Evolutionary conservation across 2,329 filamentous ascomycete species (phyloP).

Genomic region (Epichloe brachyelytri): DNA sequence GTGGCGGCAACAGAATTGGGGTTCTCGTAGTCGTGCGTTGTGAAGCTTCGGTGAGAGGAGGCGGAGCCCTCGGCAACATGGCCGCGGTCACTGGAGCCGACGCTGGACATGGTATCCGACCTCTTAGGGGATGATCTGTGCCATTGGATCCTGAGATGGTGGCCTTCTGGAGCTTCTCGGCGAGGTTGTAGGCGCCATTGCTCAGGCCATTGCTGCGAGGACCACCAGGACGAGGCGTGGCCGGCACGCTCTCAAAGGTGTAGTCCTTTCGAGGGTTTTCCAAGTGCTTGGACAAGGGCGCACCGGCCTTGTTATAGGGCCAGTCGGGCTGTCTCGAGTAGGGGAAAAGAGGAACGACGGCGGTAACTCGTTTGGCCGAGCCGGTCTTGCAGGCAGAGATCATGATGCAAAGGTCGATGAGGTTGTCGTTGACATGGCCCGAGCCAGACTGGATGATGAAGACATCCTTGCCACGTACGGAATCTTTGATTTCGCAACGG

Average conservation of each 20-base stretch:
- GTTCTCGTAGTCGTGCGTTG: conserved; percentile 54
- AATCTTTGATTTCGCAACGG: conserved; percentile 90
- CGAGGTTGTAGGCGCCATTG: conserved; percentile 56
- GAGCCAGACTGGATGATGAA: conserved; percentile 95
- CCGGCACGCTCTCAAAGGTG: conserved; percentile 85
- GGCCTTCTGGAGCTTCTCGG: conserved; percentile 60
- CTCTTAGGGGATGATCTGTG: conserved; percentile 21
- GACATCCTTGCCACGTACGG: conserved; percentile 94
- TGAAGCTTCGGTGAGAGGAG: conserved; percentile 37
- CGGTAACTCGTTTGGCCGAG: conserved; percentile 84
- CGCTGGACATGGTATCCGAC: conserved; percentile 23
- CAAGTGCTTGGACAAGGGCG: conserved; percentile 64
- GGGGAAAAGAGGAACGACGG: conserved; percentile 87
- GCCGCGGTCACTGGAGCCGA: conserved; percentile 21
- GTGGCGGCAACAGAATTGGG: conserved; percentile 37
- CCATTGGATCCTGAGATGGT: conserved; percentile 32
- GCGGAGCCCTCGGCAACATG: conserved; percentile 26
- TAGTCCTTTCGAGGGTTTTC: conserved; percentile 44
- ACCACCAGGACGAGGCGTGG: conserved; percentile 65
- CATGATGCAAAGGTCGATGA: conserved; percentile 94
- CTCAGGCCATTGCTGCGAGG: conserved; percentile 50
- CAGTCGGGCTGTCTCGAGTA: conserved; percentile 95
- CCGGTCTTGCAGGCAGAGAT: conserved; percentile 96
- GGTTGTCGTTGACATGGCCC: conserved; percentile 87
- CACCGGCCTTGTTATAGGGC: conserved; percentile 90